These are phyloP conservation scores for Calocera cornea DNA, from an alignment of 768 basidiomycete species.

Conservation along the genomic window DNA sequence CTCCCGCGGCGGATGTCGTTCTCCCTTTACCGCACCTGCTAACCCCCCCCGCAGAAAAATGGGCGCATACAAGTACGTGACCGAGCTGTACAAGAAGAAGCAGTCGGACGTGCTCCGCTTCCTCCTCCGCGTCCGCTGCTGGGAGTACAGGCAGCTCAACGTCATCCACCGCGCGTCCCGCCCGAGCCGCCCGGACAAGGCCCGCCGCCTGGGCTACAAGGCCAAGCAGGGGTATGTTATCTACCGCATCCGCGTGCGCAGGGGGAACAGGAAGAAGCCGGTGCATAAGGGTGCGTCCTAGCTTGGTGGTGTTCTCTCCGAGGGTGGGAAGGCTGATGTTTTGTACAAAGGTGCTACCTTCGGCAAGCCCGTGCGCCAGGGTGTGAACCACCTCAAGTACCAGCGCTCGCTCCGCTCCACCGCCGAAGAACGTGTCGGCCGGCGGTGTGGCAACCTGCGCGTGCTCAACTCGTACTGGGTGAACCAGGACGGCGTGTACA, in stretches of 20 bases:
- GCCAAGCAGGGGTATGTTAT: slow-evolving; percentile 99
- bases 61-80: slow-evolving; percentile 58
- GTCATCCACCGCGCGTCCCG: slow-evolving; percentile 97
- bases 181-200: slow-evolving; percentile 98
- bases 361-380: slow-evolving; percentile 98
- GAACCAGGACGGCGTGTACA: slow-evolving; percentile 98
- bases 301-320: not conserved
- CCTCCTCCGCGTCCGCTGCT: slow-evolving; percentile 95
- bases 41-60: slow-evolving; percentile 11
- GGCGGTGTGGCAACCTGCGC: slow-evolving; percentile 88
- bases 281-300: slow-evolving; percentile 73
- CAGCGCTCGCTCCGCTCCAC: slow-evolving; percentile 85
- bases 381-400: slow-evolving; percentile 98
- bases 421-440: slow-evolving; percentile 96
- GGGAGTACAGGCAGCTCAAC: slow-evolving; percentile 97
- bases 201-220: slow-evolving; percentile 96
- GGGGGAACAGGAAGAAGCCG: slow-evolving; percentile 98
- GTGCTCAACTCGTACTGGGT: slow-evolving; percentile 99
- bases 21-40: not conserved
- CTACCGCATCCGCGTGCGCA: slow-evolving; percentile 93
- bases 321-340: not conserved
- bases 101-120: slow-evolving; percentile 96
- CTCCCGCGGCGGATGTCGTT: not conserved
- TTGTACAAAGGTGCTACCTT: slow-evolving; percentile 79
- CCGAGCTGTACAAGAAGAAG: slow-evolving; percentile 97